Evolutionary conservation across 169 alveolate species (phyloP), one percentile per base, ranked within the genome.

Genomic region (Eimeria maxima): DNA sequence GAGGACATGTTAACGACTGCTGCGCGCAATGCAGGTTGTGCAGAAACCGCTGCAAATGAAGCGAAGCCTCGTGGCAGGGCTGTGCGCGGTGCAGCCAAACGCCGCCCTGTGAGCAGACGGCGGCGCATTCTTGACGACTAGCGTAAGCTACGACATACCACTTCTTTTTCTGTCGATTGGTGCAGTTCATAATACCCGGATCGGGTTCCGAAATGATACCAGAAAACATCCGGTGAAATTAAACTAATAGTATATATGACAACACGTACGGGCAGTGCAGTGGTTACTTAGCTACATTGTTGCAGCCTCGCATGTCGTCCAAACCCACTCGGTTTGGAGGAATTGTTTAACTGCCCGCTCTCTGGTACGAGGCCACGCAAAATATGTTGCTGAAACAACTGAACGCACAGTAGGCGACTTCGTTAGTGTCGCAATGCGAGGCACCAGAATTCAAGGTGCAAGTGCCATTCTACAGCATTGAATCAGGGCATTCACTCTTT

Each of bases 61-160:
- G 57, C 93, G 7, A 57, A 60, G n/a, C 65, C 93, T n/a, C 76
- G 93, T 33, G 78, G 42, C 74, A 86, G 57, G 78, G 78, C 81
- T 27, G 93, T 38, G 57, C 93, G 93, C 78, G 67, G 73, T 57
- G 93, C 78, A 1, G 93, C 93, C 60, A 86, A 86, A 53, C 93
- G 93, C 78, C 74, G 93, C 42, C 80, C 93, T 57, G 73, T 38
- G 45, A 86, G 93, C 93, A 27, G 93, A n/a, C 53, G 93, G 44
- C 33, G 69, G 57, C 93, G 93, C 11, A 63, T 60, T 33, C 10
- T 86, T 38, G 93, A 86, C 63, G 93, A 60, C 65, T 86, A 86
- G 8, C 38, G 47, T 76, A 4, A 27, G 10, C 8, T 24, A n/a
- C 13, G 76, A 14, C 10, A 8, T n/a, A 13, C 4, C 44, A n/a